Evolutionary conservation across 352 stramenopile genomes (phyloP), one percentile per base, ranked within the genome.

Genomic region (Phytophthora rubi): DNA sequence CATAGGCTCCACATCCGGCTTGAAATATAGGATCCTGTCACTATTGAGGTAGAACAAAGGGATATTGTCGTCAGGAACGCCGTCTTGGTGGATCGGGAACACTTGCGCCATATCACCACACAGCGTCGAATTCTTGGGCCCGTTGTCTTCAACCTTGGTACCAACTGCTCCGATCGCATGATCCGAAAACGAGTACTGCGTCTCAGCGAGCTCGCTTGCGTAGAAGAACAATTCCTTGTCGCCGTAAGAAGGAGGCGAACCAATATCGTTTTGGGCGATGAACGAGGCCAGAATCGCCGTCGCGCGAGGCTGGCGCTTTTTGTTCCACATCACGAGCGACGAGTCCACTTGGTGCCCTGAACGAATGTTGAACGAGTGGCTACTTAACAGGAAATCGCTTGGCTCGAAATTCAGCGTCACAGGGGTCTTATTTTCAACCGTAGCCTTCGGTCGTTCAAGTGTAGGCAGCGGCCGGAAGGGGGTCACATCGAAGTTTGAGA

Each of bases 101-200:
- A 78, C 79, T 35, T 90, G 82, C 30, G 85, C 67, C 53, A 75
- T 70, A 37, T 90, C 76, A 47, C 82, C 82, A 44, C 82, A 90
- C 3, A 90, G n/a, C 6, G 71, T 73, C 12, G 59, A 71, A 16
- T 81, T 75, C 30, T 79, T 70, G 16, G 65, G 60, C 8, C 71
- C 68, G 1, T 70, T 21, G 6, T 70, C 51, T n/a, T 68, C 47
- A 12, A 67, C 16, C 9, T 86, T 79, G 0, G 47, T 67, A 39
- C 80, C 82, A 51, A 86, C 75, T 30, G 69, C 68, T 60, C 81
- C 79, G 18, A 88, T 81, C 4, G 68, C 79, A 59, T 70, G 67
- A 44, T 79, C 68, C 1, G 78, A 83, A 51, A 86, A 79, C 0
- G 70, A 68, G 26, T 83, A 86, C 56, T 71, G 55, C 16, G 76